Percentiles rank a stretch among this genome's conserved stretches.
Evolutionary conservation across 2,329 filamentous ascomycete genomes (phyloP).

Genomic region (Penicillium sp.): DNA sequence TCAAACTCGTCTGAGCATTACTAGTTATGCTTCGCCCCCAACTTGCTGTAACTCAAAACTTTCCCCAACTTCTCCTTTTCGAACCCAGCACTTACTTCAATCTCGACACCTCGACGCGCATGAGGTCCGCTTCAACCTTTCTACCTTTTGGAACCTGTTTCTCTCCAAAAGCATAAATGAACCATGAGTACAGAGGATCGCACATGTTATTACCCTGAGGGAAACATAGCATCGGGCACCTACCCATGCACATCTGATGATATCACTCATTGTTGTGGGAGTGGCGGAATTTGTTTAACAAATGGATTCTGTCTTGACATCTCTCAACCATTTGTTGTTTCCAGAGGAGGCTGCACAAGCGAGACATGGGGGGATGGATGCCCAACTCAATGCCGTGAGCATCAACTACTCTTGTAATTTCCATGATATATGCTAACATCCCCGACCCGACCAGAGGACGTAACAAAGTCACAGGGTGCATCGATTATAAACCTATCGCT

Average conservation of each 20-base stretch:
- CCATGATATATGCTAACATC: not conserved
- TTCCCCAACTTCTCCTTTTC: not conserved
- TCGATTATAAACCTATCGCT: slow-evolving; percentile 23
- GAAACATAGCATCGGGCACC: slow-evolving; percentile 12
- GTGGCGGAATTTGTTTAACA: slow-evolving; percentile 26
- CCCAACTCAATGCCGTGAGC: slow-evolving; percentile 24
- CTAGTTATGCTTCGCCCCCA: not conserved
- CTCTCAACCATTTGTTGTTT: slow-evolving; percentile 26
- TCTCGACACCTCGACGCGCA: not conserved
- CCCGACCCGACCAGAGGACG: slow-evolving; percentile 9
- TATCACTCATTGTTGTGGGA: slow-evolving; percentile 28
- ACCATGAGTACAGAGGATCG: slow-evolving; percentile 9
- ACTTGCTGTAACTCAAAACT: not conserved
- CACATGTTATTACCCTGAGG: slow-evolving; percentile 32
- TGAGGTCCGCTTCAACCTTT: not conserved
- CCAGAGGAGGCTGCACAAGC: slow-evolving; percentile 31
- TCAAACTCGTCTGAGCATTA: not conserved
- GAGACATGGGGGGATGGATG: slow-evolving; percentile 28
- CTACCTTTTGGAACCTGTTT: not conserved
- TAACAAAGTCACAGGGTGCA: slow-evolving; percentile 13
- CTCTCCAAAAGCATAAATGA: not conserved
- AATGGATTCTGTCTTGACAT: slow-evolving; percentile 32
- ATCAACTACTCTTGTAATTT: not conserved
- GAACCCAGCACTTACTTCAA: not conserved
- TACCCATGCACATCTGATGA: slow-evolving; percentile 28